A percentile compares a stretch with the other conserved stretches of the same genome.
phyloP scores from a whole-genome alignment of 371 early-diverging fungal genomes.

The Mucor irregularis region DNA sequence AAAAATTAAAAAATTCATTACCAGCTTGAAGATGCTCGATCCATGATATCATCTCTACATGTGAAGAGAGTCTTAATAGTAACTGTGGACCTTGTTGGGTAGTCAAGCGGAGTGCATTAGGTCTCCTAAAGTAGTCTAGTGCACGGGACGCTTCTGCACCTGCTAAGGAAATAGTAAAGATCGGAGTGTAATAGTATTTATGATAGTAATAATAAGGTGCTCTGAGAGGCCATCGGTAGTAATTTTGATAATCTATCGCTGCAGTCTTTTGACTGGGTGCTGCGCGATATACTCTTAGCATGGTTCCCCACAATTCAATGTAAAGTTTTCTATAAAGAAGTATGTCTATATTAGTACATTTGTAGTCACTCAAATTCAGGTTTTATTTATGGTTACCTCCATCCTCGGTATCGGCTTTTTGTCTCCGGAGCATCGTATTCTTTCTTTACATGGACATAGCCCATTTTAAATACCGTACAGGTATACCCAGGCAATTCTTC shows the following conservation, averaged over 20 bases:
- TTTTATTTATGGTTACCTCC: slow-evolving; percentile 33
- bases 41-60: slow-evolving; percentile 51
- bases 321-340: slow-evolving; percentile 36
- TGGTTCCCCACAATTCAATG: slow-evolving; percentile 48
- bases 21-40: slow-evolving; percentile 53
- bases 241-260: neutral
- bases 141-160: slow-evolving; percentile 48
- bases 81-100: slow-evolving; percentile 45
- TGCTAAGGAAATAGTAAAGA: slow-evolving; percentile 32
- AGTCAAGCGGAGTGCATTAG: slow-evolving; percentile 37
- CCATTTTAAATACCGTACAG: slow-evolving; percentile 51
- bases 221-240: slow-evolving; percentile 16
- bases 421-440: slow-evolving; percentile 42
- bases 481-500: slow-evolving; percentile 44
- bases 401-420: slow-evolving; percentile 32
- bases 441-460: slow-evolving; percentile 45
- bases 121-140: slow-evolving; percentile 44
- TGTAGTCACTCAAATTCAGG: too few relatives aligned
- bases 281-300: slow-evolving; percentile 37
- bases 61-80: slow-evolving; percentile 32
- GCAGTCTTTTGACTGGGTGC: slow-evolving; percentile 16
- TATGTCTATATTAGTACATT: too few relatives aligned
- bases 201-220: slow-evolving; percentile 28
- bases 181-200: slow-evolving; percentile 33
- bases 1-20: slow-evolving; percentile 9